phyloP scores from a whole-genome alignment of 2,329 filamentous ascomycete species.

The Coniochaeta hoffmannii region DNA sequence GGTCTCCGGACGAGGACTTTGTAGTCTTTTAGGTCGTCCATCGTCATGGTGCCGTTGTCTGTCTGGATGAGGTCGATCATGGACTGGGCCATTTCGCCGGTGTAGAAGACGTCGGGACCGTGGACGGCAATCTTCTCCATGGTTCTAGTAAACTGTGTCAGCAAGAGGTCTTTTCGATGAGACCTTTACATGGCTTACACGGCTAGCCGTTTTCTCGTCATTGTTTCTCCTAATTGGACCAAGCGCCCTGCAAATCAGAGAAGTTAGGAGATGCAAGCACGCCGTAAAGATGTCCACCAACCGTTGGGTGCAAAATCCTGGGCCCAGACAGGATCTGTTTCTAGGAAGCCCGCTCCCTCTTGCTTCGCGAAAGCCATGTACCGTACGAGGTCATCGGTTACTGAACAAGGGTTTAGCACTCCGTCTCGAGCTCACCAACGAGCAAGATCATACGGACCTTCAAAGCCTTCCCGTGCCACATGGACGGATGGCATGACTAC shows the following conservation, averaged over 20 bases:
- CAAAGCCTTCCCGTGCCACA: constrained; percentile 67
- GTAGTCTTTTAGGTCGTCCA: constrained; percentile 71
- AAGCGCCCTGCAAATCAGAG: constrained; percentile 43
- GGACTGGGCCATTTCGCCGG: constrained; percentile 49
- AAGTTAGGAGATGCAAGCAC: background rate
- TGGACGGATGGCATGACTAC: constrained; percentile 68
- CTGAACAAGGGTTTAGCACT: constrained; percentile 21
- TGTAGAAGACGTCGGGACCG: constrained; percentile 40
- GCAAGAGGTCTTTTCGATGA: too few species aligned
- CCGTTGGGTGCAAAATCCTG: constrained; percentile 82
- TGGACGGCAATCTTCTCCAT: constrained; percentile 68
- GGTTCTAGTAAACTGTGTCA: constrained; percentile 32
- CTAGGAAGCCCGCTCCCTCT: constrained; percentile 56
- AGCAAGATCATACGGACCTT: constrained; percentile 20
- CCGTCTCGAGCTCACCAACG: background rate
- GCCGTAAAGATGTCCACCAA: constrained; percentile 9
- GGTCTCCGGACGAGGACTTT: constrained; percentile 53
- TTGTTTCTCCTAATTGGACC: constrained; percentile 64
- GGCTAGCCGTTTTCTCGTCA: constrained; percentile 76
- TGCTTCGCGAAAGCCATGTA: constrained; percentile 48
- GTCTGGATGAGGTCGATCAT: constrained; percentile 63
- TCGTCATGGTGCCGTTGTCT: constrained; percentile 75
- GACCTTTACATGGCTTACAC: constrained; percentile 22
- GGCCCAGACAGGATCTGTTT: constrained; percentile 72
- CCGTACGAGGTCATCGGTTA: constrained; percentile 65